phyloP scores from a whole-genome alignment of 208 protist species.

The Trypanosoma grayi region DNA sequence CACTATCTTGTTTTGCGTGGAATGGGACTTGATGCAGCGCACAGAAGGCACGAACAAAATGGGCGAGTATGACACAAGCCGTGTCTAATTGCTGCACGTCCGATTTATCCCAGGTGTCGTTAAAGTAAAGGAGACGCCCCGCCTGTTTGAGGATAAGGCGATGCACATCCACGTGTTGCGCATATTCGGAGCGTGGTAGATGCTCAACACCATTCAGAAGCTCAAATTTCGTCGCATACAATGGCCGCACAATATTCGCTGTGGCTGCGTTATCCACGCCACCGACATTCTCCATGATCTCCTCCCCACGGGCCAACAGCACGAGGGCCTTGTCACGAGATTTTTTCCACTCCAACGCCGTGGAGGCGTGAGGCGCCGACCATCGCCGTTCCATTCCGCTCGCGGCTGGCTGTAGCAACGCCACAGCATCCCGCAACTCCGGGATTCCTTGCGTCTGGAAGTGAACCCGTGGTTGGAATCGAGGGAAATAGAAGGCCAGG shows the following conservation, averaged over 20 bases:
- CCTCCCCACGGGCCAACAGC: slow-evolving; percentile 65
- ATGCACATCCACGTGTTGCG: slow-evolving; percentile 46
- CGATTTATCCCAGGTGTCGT: slow-evolving; percentile 64
- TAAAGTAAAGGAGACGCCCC: slow-evolving; percentile 62
- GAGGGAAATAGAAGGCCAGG: slow-evolving; percentile 80
- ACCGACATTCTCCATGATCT: slow-evolving; percentile 70
- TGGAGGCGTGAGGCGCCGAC: slow-evolving; percentile 17
- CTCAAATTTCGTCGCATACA: slow-evolving; percentile 78
- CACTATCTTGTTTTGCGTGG: slow-evolving; percentile 26
- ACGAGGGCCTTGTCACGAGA: slow-evolving; percentile 52
- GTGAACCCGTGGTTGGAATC: slow-evolving; percentile 74
- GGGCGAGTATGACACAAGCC: slow-evolving; percentile 57
- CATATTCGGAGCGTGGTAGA: slow-evolving; percentile 58
- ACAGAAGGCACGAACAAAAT: slow-evolving; percentile 81
- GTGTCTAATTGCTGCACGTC: slow-evolving; percentile 73
- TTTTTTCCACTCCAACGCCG: slow-evolving; percentile 27
- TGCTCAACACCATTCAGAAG: slow-evolving; percentile 73
- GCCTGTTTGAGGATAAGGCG: slow-evolving; percentile 61
- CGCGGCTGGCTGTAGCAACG: slow-evolving; percentile 38
- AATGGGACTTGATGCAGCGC: slow-evolving; percentile 64
- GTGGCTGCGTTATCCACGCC: slow-evolving; percentile 33
- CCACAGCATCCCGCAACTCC: slow-evolving; percentile 66
- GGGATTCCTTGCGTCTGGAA: slow-evolving; percentile 57
- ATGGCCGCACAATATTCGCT: slow-evolving; percentile 41
- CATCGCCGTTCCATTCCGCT: slow-evolving; percentile 17